Evolutionary conservation across 345 rosid species (phyloP), one percentile per base, ranked within the genome.

Genomic region (Pistacia atlantica): DNA sequence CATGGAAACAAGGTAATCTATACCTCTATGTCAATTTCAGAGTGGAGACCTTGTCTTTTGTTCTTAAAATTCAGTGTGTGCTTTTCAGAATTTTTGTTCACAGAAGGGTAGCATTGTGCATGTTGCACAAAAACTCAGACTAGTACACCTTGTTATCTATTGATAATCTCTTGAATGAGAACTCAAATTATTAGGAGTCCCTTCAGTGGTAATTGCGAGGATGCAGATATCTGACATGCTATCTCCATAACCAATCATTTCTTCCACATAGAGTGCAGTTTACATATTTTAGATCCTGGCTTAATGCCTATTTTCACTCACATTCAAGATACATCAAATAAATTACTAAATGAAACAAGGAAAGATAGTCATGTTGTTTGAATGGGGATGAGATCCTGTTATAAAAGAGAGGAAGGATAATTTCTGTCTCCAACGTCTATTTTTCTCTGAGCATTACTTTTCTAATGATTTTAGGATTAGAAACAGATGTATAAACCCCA

Each of bases 1-100:
- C 85, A 91, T 93, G 98, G 97, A 86, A 75, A 79, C 89, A 49
- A 90, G 99, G 98, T 95, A 86, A 42, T 33, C 31, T 49, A 37
- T n/a, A 68, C 67, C 55, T 73, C 10, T 54, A 22, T 52, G 25
- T 51, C 13, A 16, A 72, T 28, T 49, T 76, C 58, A 31, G 67
- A 61, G 11, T 33, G 11, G 38, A 46, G 10, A 62, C 54, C 38
- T 58, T 55, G 12, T 14, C 61, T 63, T 6, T 11, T 58, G 63
- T 46, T 25, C 52, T 14, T n/a, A 48, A 72, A 60, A 17, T 69
- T 22, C 28, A 13, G 11, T 72, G 64, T 31, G 3, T 35, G 62
- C 52, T 71, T 35, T 71, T 20, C 35, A 33, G 48, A 35, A 11
- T 11, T 71, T 71, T 42, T 42, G 8, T 42, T 7, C 9, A 42